phyloP scores from a whole-genome alignment of 495 filamentous ascomycete genomes.

The Penicillium turbatum region DNA sequence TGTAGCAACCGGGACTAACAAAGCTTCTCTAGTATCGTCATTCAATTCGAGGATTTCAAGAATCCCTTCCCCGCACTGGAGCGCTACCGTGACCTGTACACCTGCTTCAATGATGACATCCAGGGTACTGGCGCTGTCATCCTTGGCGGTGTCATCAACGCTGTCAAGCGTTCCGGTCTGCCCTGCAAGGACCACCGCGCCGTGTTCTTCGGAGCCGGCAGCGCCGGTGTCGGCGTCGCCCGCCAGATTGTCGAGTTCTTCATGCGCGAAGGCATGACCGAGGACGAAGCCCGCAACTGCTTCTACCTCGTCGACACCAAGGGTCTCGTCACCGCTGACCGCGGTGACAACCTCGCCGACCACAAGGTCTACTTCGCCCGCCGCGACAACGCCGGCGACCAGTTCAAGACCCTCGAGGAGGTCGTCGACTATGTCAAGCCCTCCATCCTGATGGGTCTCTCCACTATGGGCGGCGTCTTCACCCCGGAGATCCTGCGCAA shows the following conservation, averaged over 20 bases:
- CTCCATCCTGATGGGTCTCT: constrained; percentile 90
- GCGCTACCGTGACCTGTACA: constrained; percentile 79
- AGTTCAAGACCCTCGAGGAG: constrained; percentile 84
- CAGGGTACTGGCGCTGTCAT: constrained; percentile 97
- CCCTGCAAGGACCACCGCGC: constrained; percentile 87
- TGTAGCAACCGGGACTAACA: constrained; percentile 16
- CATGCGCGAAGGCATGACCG: constrained; percentile 86
- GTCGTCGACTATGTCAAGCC: constrained; percentile 92
- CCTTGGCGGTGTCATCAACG: constrained; percentile 89
- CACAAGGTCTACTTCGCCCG: constrained; percentile 99
- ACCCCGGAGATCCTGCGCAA: constrained; percentile 79
- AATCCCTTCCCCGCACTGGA: constrained; percentile 93
- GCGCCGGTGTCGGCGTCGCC: constrained; percentile 92
- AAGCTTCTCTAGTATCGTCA: constrained; percentile 63
- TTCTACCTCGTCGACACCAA: constrained; percentile 98
- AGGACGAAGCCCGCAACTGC: constrained; percentile 81
- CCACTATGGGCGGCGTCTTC: constrained; percentile 92
- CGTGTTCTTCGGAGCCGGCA: constrained; percentile 94
- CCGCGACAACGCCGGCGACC: constrained; percentile 82
- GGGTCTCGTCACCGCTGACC: constrained; percentile 89
- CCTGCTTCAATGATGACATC: constrained; percentile 98
- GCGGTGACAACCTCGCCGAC: constrained; percentile 88
- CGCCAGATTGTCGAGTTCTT: constrained; percentile 97
- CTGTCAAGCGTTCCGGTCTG: constrained; percentile 81
- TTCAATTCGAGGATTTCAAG: constrained; percentile 99